Conservation (phyloP, 2,329 filamentous ascomycete species). For the Myriosclerotinia curreyana region DNA sequence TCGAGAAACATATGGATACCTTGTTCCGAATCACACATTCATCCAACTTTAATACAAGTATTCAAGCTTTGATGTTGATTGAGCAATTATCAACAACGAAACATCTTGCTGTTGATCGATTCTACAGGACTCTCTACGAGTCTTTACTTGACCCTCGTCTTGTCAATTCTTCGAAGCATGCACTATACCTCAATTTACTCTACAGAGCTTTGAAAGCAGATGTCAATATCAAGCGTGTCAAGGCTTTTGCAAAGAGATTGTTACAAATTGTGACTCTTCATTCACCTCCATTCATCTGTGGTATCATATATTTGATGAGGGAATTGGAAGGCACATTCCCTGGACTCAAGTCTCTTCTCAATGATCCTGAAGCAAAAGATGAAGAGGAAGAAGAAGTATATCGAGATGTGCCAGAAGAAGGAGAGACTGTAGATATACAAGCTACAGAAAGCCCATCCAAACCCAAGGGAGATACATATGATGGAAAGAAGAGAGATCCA, state of each 20-base stretch:
- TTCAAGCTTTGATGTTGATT: conserved; percentile 91
- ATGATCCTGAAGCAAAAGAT: conserved; percentile 74
- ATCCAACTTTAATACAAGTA: conserved; percentile 97
- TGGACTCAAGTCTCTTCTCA: conserved; percentile 72
- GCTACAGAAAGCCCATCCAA: conserved; percentile 20
- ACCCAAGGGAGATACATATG: conserved; percentile 53
- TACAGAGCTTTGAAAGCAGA: conserved; percentile 87
- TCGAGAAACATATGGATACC: conserved; percentile 88
- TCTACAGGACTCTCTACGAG: conserved; percentile 94
- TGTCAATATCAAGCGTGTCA: conserved; percentile 84
- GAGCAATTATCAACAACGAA: conserved; percentile 84
- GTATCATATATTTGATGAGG: conserved; percentile 82
- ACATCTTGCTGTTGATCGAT: conserved; percentile 80
- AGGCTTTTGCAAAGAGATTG: conserved; percentile 93
- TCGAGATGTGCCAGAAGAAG: conserved; percentile 60
- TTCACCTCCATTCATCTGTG: conserved; percentile 88
- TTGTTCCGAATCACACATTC: conserved; percentile 96
- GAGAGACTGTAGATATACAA: conserved; percentile 38
- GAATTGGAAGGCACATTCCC: conserved; percentile 79
- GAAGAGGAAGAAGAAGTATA: conserved; percentile 57
- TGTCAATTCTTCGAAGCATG: conserved; percentile 87
- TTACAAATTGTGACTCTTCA: conserved; percentile 84
- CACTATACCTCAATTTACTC: conserved; percentile 88
- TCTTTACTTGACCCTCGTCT: conserved; percentile 88
- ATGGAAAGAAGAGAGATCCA: conserved; percentile 87